A percentile compares a stretch with the other conserved stretches of the same genome.
These are phyloP conservation scores for Hypoxylon sp. DNA, from an alignment of 2,329 filamentous ascomycete genomes.

Conservation along the genomic window DNA sequence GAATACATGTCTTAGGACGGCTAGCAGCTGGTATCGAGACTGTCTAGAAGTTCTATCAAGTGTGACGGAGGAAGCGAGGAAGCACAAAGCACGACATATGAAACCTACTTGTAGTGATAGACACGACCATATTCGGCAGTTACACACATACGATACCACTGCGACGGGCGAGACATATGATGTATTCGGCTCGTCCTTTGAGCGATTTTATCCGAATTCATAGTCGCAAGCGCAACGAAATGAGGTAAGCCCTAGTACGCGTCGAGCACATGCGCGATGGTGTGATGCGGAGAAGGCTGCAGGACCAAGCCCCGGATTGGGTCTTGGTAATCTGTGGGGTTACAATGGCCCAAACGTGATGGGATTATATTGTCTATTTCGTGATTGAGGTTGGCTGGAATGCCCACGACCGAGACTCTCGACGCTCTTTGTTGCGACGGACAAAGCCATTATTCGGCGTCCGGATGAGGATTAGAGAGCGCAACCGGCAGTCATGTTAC, in stretches of 20 bases:
- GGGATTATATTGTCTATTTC: slow-evolving; percentile 15
- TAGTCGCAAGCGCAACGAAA: background rate
- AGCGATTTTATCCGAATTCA: background rate
- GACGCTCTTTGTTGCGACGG: slow-evolving; percentile 7
- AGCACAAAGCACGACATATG: background rate
- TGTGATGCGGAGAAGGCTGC: slow-evolving; percentile 28
- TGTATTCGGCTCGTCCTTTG: slow-evolving; percentile 3
- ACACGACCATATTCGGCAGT: slow-evolving; percentile 8
- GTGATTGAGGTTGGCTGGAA: slow-evolving; percentile 3
- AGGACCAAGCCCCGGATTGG: slow-evolving; percentile 27
- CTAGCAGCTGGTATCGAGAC: background rate
- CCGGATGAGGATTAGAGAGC: background rate
- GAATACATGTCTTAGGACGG: no score
- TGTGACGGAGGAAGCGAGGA: no score
- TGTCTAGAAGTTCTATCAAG: background rate
- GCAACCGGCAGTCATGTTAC: slow-evolving; percentile 17
- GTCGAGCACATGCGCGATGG: slow-evolving; percentile 19
- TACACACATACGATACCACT: background rate
- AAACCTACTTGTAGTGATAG: background rate
- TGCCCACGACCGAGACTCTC: slow-evolving; percentile 5
- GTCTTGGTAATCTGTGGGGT: slow-evolving; percentile 21
- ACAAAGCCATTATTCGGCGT: slow-evolving; percentile 2
- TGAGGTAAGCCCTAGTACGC: background rate
- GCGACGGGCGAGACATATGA: background rate
- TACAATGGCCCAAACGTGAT: slow-evolving; percentile 23